Evolutionary conservation across 495 filamentous ascomycete genomes (phyloP).

Genomic region (Neurospora sp.): DNA sequence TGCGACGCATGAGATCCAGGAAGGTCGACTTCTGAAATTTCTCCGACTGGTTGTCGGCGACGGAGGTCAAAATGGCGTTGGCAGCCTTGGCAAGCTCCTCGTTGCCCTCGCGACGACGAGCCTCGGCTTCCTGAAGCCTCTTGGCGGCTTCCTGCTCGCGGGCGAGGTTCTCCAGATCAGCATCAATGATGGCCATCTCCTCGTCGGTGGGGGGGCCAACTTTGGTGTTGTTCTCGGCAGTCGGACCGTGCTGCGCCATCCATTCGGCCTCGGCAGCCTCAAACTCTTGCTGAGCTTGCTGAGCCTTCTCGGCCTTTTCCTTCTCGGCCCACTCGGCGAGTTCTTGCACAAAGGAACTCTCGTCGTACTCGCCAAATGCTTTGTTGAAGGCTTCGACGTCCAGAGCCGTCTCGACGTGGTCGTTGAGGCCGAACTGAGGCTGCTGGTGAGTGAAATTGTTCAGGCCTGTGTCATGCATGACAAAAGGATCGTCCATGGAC

Average conservation of each 20-base stretch:
- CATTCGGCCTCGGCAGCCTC: slow-evolving; percentile 17
- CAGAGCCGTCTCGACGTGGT: slow-evolving; percentile 2
- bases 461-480: neutral
- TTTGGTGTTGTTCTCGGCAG: neutral
- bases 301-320: neutral
- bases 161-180: slow-evolving; percentile 11
- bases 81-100: slow-evolving; percentile 30
- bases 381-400: slow-evolving; percentile 21
- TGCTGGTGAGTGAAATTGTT: neutral
- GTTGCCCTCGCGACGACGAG: slow-evolving; percentile 4
- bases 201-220: slow-evolving; percentile 4
- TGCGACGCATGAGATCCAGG: slow-evolving; percentile 32
- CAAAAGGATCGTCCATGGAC: neutral
- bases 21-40: slow-evolving; percentile 38
- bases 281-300: slow-evolving; percentile 8
- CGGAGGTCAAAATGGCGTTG: slow-evolving; percentile 26
- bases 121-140: neutral
- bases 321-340: slow-evolving; percentile 13
- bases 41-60: slow-evolving; percentile 25
- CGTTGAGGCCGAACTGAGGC: neutral
- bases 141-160: slow-evolving; percentile 6
- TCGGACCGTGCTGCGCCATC: slow-evolving; percentile 23
- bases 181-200: slow-evolving; percentile 12
- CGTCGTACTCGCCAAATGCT: slow-evolving; percentile 19
- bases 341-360: slow-evolving; percentile 9